phyloP scores from a whole-genome alignment of 2,329 filamentous ascomycete genomes.

The Cladosporium sp. region DNA sequence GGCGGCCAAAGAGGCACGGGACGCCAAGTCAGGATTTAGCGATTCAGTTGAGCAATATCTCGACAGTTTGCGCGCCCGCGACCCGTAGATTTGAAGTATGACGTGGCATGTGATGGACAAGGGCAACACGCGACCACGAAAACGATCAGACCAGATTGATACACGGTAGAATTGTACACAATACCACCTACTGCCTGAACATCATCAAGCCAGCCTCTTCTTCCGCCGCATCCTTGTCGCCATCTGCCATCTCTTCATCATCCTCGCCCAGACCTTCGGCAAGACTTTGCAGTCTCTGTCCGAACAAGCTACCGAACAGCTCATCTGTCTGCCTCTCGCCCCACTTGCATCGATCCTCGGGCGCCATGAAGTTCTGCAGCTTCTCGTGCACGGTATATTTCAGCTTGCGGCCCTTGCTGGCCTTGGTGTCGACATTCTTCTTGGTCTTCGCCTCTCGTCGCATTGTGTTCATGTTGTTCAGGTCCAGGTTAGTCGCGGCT shows the following conservation, averaged over 20 bases:
- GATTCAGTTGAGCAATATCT: neutral
- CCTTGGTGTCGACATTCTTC: slow-evolving; percentile 86
- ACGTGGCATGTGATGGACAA: no score
- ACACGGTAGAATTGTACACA: neutral
- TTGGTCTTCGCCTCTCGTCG: slow-evolving; percentile 79
- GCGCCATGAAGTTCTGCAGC: slow-evolving; percentile 96
- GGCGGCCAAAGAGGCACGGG: neutral
- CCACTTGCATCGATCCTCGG: slow-evolving; percentile 80
- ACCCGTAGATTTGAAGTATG: no score
- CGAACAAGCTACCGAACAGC: slow-evolving; percentile 53
- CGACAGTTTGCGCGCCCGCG: no score
- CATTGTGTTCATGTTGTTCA: slow-evolving; percentile 40
- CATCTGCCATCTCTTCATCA: slow-evolving; percentile 32
- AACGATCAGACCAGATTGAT: neutral
- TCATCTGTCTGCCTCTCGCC: slow-evolving; percentile 74
- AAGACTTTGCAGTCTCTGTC: slow-evolving; percentile 43
- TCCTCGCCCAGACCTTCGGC: slow-evolving; percentile 50
- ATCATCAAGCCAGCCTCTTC: slow-evolving; percentile 37
- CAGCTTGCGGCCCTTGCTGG: slow-evolving; percentile 92
- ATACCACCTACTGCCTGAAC: slow-evolving; percentile 28
- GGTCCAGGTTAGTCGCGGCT: slow-evolving; percentile 41
- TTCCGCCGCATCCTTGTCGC: slow-evolving; percentile 31
- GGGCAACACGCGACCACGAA: no score
- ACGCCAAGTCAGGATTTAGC: no score
- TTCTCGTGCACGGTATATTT: slow-evolving; percentile 95